Evolutionary conservation across 1,284 basidiomycete species (phyloP), one percentile per base, ranked within the genome.

Genomic region (Ceratobasidium papillatum): DNA sequence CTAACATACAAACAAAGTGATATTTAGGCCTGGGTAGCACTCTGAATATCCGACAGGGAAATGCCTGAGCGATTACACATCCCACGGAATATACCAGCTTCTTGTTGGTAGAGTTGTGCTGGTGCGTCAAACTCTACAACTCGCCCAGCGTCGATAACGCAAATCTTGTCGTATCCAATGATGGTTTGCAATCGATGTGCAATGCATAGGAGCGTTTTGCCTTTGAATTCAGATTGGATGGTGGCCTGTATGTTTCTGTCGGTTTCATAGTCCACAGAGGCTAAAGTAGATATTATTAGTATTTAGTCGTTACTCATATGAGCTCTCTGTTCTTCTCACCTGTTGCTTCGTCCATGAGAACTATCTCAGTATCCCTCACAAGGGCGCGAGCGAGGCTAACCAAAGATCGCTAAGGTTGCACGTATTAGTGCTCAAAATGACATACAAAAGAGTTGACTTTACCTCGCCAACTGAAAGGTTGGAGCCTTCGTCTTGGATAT

Each of bases 401-500:
- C 30, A 95, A 83, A 1, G 90, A 92, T 17, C 93, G 87, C 87
- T 94, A 78, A 30, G 22, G 8, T 14, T 4, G 7, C 22, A 22
- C 22, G 25, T 52, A 32, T 32, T 8, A 54, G 19, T 25, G 25
- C 7, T 12, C 4, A 11, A 9, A 14, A 27, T 54, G 8, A 32
- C 12, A 38, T 7, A 2, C 4, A 5, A 11, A 25, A 32, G 27
- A 25, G 27, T 19, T 27, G 52, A 43, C 19, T 49, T 38, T 36
- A 68, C 65, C 65, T 68, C 65, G 32, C 91, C 90, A 49, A 91
- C 90, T 61, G 89, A 90, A 74, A 96, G 80, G 80, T 96, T 97
- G 27, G 84, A 84, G 32, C 95, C 95, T 80, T 96, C 95, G 75
- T 92, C 92, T 76, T 96, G 93, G 75, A 97, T 89, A 1, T 88